Conservation (phyloP, 345 rosid genomes). For the Rubroshorea leprosula region DNA sequence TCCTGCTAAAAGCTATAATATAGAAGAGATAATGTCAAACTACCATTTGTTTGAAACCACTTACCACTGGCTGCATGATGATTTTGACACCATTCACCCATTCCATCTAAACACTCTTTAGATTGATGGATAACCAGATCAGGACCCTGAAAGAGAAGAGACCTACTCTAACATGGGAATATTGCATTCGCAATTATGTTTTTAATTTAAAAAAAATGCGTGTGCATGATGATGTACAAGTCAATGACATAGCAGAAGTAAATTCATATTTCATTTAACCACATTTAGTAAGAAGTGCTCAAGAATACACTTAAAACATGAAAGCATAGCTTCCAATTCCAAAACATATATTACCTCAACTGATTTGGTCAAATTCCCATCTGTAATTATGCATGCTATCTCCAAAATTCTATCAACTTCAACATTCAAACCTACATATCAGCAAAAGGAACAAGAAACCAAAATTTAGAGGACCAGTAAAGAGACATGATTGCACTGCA, state of each 20-base stretch:
- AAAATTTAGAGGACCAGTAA: neutral
- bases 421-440: slow-evolving; percentile 59
- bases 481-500: neutral
- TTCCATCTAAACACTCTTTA: slow-evolving; percentile 60
- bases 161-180: slow-evolving; percentile 6
- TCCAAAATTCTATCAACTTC: slow-evolving; percentile 85
- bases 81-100: slow-evolving; percentile 90
- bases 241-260: too few relatives aligned
- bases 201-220: slow-evolving; percentile 7
- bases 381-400: slow-evolving; percentile 89
- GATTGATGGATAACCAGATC: slow-evolving; percentile 83
- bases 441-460: slow-evolving; percentile 16
- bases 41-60: slow-evolving; percentile 16
- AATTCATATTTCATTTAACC: too few relatives aligned
- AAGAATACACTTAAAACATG: neutral
- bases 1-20: neutral
- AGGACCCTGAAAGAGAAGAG: slow-evolving; percentile 62
- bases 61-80: slow-evolving; percentile 92
- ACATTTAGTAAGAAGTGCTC: too few relatives aligned
- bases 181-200: neutral
- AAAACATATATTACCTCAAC: slow-evolving; percentile 49
- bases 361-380: slow-evolving; percentile 63
- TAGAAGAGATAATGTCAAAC: slow-evolving; percentile 1
- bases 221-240: too few relatives aligned
- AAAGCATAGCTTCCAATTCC: neutral